Evolutionary conservation across 306 rosid species (phyloP).

Genomic region (Citrullus mucosospermus): DNA sequence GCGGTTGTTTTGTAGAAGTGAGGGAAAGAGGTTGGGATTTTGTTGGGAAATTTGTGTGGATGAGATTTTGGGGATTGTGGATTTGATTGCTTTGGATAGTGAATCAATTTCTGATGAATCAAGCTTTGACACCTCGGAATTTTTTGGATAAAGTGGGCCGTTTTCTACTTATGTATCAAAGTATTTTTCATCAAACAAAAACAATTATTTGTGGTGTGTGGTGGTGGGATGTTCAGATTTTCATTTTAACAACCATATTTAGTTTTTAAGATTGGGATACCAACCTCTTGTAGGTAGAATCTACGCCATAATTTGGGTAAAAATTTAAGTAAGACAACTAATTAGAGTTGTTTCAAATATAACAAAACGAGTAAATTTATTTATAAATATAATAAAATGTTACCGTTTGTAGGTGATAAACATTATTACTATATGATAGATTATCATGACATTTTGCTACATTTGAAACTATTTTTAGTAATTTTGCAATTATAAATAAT

Average conservation of each 20-base stretch:
- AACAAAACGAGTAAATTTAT: too few relatives aligned
- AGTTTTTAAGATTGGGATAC: too few relatives aligned
- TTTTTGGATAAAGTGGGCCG: constrained; percentile 49
- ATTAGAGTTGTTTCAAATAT: too few relatives aligned
- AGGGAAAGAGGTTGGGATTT: neutral
- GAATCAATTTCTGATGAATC: constrained; percentile 33
- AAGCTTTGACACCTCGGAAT: constrained; percentile 36
- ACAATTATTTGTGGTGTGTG: neutral
- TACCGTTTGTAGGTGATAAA: too few relatives aligned
- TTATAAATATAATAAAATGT: too few relatives aligned
- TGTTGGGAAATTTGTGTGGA: neutral
- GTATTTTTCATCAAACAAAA: neutral
- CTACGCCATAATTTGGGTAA: too few relatives aligned
- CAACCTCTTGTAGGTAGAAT: too few relatives aligned
- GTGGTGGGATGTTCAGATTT: neutral
- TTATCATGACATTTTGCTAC: too few relatives aligned
- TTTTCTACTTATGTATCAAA: neutral
- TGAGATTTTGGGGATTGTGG: constrained; percentile 19
- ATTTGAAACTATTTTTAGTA: too few relatives aligned
- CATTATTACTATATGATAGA: too few relatives aligned
- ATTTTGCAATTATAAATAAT: too few relatives aligned
- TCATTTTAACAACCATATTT: neutral
- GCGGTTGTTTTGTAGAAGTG: neutral
- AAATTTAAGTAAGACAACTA: too few relatives aligned
- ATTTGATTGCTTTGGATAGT: constrained; percentile 24